Percentiles rank a stretch among this genome's conserved stretches.
Conservation (phyloP, 257 asterid species). For the Galeopsis tetrahit region DNA sequence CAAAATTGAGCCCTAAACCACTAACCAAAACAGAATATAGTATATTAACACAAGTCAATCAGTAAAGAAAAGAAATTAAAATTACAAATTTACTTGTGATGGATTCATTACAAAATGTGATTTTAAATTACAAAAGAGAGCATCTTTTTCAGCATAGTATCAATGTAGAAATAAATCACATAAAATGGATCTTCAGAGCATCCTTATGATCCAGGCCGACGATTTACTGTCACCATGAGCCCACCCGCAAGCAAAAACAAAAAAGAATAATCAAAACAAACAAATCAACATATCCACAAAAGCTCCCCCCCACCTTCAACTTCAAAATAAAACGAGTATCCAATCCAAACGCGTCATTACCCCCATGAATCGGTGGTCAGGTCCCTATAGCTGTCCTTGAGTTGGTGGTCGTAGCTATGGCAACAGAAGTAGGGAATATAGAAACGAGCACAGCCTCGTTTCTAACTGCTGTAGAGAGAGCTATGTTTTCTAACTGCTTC, state of each 20-base stretch:
- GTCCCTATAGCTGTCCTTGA: conserved; percentile 41
- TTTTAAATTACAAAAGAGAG: conserved; percentile 28
- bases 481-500: conserved; percentile 56
- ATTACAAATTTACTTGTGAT: conserved; percentile 25
- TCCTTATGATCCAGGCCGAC: conserved; percentile 31
- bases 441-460: conserved; percentile 53
- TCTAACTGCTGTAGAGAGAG: conserved; percentile 42
- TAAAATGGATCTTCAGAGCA: conserved; percentile 22
- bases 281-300: conserved; percentile 37
- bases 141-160: neutral
- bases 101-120: conserved; percentile 33
- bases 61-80: too few species aligned
- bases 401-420: conserved; percentile 43
- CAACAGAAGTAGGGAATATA: conserved; percentile 53
- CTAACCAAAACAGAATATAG: too few species aligned
- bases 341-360: conserved; percentile 17
- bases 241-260: conserved; percentile 27
- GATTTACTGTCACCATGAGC: conserved; percentile 22
- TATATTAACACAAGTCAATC: too few species aligned
- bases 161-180: conserved; percentile 23
- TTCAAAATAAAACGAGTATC: conserved; percentile 23
- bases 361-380: conserved; percentile 24
- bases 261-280: conserved; percentile 31
- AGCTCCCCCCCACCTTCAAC: conserved; percentile 17
- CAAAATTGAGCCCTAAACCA: too few species aligned